These are phyloP conservation scores for Alternaria sp. DNA, from an alignment of 2,329 filamentous ascomycete genomes.

Conservation along the genomic window DNA sequence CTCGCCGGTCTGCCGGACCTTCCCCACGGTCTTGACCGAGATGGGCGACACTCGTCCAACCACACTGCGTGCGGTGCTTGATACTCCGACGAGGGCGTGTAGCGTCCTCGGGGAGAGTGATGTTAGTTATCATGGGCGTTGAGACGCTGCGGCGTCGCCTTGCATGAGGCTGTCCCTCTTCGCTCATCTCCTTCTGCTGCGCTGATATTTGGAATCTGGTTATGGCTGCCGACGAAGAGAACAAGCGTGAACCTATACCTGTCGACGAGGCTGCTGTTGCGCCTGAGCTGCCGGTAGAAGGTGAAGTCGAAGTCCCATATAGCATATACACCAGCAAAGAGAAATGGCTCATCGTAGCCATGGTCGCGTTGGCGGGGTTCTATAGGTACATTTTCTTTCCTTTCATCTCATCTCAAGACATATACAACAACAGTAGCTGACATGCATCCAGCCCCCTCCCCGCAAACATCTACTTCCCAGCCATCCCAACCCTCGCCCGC, in stretches of 20 bases:
- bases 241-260: conserved; percentile 20
- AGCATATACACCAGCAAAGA: conserved; percentile 38
- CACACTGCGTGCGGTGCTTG: conserved; percentile 23
- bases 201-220: not conserved
- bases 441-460: conserved; percentile 52
- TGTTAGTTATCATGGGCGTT: conserved; percentile 5
- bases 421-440: too few relatives aligned
- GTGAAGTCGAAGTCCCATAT: conserved; percentile 30
- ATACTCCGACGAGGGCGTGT: conserved; percentile 24
- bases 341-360: conserved; percentile 41
- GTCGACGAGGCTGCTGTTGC: conserved; percentile 16
- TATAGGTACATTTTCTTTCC: conserved; percentile 27
- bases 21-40: conserved; percentile 1
- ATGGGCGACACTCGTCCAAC: conserved; percentile 8
- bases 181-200: not conserved
- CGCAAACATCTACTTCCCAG: conserved; percentile 51
- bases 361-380: conserved; percentile 40
- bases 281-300: conserved; percentile 17
- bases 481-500: conserved; percentile 39
- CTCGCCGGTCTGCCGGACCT: conserved; percentile 8
- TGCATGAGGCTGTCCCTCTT: conserved; percentile 1
- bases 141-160: not conserved
- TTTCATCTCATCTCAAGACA: not conserved
- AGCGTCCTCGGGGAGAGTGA: not conserved
- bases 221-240: conserved; percentile 12